Conservation (phyloP, 306 rosid genomes). For the Datisca glomerata region DNA sequence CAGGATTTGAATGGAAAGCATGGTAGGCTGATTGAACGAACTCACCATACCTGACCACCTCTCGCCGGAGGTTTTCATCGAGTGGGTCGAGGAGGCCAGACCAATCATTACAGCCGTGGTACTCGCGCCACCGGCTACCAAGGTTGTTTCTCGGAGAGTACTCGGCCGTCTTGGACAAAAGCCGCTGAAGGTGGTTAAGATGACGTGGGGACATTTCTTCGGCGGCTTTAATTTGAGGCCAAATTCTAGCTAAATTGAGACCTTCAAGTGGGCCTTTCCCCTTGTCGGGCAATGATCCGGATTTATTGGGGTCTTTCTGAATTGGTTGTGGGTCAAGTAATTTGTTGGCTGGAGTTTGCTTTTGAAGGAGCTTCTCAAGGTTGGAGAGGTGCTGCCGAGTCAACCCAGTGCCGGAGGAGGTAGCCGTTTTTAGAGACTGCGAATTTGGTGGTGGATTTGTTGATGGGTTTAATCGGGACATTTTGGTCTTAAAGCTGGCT, state of each 20-base stretch:
- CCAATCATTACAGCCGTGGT: conserved; percentile 76
- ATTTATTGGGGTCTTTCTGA: conserved; percentile 1
- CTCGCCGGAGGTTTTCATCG: conserved; percentile 90
- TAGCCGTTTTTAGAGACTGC: conserved; percentile 1
- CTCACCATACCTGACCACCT: conserved; percentile 79
- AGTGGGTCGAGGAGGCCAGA: conserved; percentile 75
- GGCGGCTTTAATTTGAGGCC: conserved; percentile 49
- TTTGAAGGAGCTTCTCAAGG: conserved; percentile 60
- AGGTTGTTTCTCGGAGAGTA: conserved; percentile 65
- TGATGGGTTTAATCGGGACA: conserved; percentile 43
- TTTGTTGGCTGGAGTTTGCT: conserved; percentile 14
- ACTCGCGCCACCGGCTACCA: conserved; percentile 57
- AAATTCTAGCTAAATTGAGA: conserved; percentile 36
- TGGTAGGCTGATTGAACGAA: conserved; percentile 82
- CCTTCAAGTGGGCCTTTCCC: conserved; percentile 36
- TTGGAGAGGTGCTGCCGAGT: conserved; percentile 54
- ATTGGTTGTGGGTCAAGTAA: conserved; percentile 8
- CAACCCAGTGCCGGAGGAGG: conserved; percentile 18
- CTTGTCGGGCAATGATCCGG: conserved; percentile 17
- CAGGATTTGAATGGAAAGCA: conserved; percentile 56
- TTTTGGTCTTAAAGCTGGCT: conserved; percentile 33
- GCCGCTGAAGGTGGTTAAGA: conserved; percentile 43
- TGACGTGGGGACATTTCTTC: conserved; percentile 88
- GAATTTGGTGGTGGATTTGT: conserved; percentile 9
- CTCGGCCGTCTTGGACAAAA: conserved; percentile 53